These are phyloP conservation scores for Phyllosticta citribraziliensis DNA, from an alignment of 2,329 filamentous ascomycete species.

Conservation along the genomic window DNA sequence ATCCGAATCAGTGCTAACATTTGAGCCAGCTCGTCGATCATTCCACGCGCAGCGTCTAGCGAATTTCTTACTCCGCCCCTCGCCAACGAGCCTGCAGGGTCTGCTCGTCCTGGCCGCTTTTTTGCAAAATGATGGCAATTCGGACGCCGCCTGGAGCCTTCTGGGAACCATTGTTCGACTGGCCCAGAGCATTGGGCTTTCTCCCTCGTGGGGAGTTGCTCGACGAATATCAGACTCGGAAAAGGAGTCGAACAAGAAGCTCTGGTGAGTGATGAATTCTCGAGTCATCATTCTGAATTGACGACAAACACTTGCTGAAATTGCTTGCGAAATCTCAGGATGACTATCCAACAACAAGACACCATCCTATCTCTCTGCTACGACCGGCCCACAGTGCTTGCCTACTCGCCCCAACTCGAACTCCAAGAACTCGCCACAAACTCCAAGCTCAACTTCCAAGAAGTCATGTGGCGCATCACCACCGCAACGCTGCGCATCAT, in stretches of 20 bases:
- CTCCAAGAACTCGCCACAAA: background rate
- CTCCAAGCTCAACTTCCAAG: background rate
- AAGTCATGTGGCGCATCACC: constrained; percentile 3
- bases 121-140: constrained; percentile 7
- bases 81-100: background rate
- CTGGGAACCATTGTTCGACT: constrained; percentile 1
- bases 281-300: too few relatives aligned
- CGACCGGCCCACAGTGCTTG: background rate
- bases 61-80: background rate
- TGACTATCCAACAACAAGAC: constrained; percentile 4
- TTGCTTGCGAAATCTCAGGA: background rate
- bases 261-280: background rate
- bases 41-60: constrained; percentile 4
- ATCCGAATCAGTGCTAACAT: background rate
- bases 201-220: background rate
- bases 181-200: background rate
- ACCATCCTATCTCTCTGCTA: constrained; percentile 3
- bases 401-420: background rate
- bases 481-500: background rate
- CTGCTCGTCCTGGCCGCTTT: constrained; percentile 1
- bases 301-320: background rate
- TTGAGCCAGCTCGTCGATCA: background rate
- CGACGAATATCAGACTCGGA: background rate
- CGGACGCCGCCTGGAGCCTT: constrained; percentile 1
- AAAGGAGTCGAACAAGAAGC: background rate